Conservation (phyloP, 202 grass and related monocot species). For the Miscanthus sacchariflorus region DNA sequence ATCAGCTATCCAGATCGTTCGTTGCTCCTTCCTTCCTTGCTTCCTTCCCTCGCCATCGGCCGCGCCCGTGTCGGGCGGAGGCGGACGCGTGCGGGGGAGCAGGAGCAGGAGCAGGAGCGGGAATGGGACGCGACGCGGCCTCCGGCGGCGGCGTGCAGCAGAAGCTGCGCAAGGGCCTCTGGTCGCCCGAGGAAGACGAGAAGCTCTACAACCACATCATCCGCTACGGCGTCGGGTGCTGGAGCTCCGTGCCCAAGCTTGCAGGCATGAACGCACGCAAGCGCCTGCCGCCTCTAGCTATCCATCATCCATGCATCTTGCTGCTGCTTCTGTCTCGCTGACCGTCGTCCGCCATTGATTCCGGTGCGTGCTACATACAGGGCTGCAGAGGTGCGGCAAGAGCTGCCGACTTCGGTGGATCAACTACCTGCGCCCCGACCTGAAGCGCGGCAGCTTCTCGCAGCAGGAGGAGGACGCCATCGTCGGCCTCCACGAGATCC, state of each 20-base stretch:
- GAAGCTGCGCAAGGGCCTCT: slow-evolving; percentile 88
- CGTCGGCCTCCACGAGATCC: slow-evolving; percentile 75
- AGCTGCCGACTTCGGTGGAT: slow-evolving; percentile 97
- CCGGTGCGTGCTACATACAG: slow-evolving; percentile 34
- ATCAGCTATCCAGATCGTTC: background rate
- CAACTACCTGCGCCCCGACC: slow-evolving; percentile 92
- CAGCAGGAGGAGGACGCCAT: slow-evolving; percentile 93
- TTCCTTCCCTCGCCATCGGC: background rate
- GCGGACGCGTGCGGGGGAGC: background rate
- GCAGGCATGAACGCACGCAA: slow-evolving; percentile 43
- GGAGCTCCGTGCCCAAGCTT: slow-evolving; percentile 88
- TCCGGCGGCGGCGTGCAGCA: slow-evolving; percentile 57
- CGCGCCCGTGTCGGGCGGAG: slow-evolving; percentile 26
- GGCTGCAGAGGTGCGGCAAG: slow-evolving; percentile 92
- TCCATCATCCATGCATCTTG: background rate
- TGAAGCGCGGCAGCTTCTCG: slow-evolving; percentile 93
- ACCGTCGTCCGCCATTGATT: background rate
- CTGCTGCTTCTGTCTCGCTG: background rate
- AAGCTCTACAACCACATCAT: slow-evolving; percentile 93
- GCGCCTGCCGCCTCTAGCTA: background rate
- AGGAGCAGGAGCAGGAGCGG: background rate
- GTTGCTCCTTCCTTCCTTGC: background rate
- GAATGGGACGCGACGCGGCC: slow-evolving; percentile 71
- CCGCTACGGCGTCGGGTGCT: slow-evolving; percentile 76
- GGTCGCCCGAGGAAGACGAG: slow-evolving; percentile 92